Base-by-base conservation (phyloP, 148 eudicot genomes). In the Arbutus unedo region DNA sequence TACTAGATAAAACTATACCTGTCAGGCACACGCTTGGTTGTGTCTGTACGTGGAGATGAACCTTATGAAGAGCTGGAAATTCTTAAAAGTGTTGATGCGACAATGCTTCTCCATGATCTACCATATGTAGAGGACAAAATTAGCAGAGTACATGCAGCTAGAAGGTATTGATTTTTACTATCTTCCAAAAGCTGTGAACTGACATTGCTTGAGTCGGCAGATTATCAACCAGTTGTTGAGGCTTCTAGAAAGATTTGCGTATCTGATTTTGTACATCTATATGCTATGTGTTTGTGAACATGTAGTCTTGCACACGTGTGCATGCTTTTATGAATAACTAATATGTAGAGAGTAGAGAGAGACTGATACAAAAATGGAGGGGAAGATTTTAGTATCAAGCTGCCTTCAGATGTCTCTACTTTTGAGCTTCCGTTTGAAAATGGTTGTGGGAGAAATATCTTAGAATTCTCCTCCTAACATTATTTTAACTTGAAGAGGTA, bases 21-120 rank as follows among this genome's bases (percentile, higher is more conserved):
- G 43, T 83, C 89, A 96, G 99, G 97, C 76, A 89, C 94, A 60
- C 99, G 99, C 85, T 88, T 93, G 90, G 99, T 85, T 79, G 95
- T 96, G 77, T 85, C 98, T 75, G 89, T 94, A 82, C 92, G 98
- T 78, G 99, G 99, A 81, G 99, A 96, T 91, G 99, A 96, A 85
- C 83, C 94, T 11, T 86, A 86, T 56, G 93, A 89, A 76, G 97
- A 92, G 80, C 89, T 96, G 79, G 93, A 92, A 64, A 84, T 87
- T 54, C 92, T 96, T 80, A 96, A 93, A 88, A 90, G 79, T 53
- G 78, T 87, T 64, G 97, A 93, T 88, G 94, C 89, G 45, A 90
- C 87, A 18, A 92, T 93, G 96, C 62, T 92, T 82, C 85, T 93
- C 62, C 94, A 93, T 83, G 87, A 89, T 53, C 87, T 91, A 44